Evolutionary conservation across 2,329 filamentous ascomycete species (phyloP), one percentile per base, ranked within the genome.

Genomic region (Arthrobotrys musiformis): DNA sequence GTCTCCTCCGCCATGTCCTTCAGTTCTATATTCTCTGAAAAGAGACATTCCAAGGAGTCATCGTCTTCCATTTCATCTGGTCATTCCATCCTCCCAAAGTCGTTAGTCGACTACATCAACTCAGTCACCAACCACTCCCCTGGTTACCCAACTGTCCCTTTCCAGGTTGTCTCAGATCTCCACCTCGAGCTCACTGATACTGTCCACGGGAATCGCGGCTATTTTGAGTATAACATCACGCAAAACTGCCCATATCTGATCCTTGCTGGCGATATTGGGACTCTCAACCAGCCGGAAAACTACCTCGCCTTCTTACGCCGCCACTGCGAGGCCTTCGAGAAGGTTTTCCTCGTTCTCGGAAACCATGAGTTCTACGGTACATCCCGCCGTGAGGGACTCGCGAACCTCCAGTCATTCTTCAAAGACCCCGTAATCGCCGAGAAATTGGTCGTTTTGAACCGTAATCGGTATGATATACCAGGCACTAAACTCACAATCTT

Each of bases 341-440:
- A 81, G 2, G 84, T 88, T 1, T 85, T 87, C 61, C 81, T 87
- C 0, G 83, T 88, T 0, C 83, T 88, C 1, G 87, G 86, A 0
- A 88, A 88, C 79, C 86, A 88, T 79, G 87, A 88, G 79, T 88
- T 88, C 80, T 87, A 87, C 79, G 84, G 84, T 30, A 81, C 85
- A 35, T 83, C 82, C 42, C 83, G 85, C 62, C 81, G 83, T 0
- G 79, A 82, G 0, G 84, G 83, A 0, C 75, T 88, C 4, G 79
- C 80, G 1, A 80, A 79, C 9, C 86, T 86, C 0, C 79, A 79
- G 22, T 79, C 79, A 6, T 81, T 88, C 1, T 81, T 88, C 2
- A 58, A 81, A 2, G 86, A 88, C 66, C 81, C 83, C 0, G 63
- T 70, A 56, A 79, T 88, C 11, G 67, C 64, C 0, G 83, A 83